Conservation (phyloP, 2,329 filamentous ascomycete genomes). For the Macroventuria anomochaeta region DNA sequence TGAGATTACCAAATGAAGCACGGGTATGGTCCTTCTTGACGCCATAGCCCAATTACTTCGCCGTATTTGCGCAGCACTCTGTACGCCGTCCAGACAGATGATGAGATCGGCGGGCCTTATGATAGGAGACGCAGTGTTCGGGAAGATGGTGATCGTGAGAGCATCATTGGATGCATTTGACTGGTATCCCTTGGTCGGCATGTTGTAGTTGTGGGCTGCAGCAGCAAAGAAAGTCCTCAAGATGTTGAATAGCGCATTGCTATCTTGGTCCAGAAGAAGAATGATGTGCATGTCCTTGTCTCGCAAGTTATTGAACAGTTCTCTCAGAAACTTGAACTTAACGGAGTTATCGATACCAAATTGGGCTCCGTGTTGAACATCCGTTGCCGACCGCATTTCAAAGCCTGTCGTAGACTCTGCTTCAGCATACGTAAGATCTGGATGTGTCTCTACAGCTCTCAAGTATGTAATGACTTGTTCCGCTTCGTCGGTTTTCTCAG, state of each 20-base stretch:
- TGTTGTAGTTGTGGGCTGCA: slow-evolving; percentile 31
- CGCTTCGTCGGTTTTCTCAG: slow-evolving; percentile 21
- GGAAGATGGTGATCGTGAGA: slow-evolving; percentile 47
- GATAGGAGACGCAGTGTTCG: slow-evolving; percentile 28
- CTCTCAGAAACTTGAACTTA: slow-evolving; percentile 44
- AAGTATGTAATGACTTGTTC: slow-evolving; percentile 31
- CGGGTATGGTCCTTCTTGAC: slow-evolving; percentile 24
- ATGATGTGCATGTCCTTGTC: slow-evolving; percentile 37
- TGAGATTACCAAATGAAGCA: slow-evolving; percentile 52
- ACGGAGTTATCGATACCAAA: slow-evolving; percentile 40
- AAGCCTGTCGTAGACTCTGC: slow-evolving; percentile 19
- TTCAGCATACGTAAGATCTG: slow-evolving; percentile 41
- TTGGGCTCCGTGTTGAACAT: slow-evolving; percentile 28
- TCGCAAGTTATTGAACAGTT: slow-evolving; percentile 31
- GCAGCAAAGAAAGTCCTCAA: slow-evolving; percentile 37
- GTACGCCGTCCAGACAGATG: slow-evolving; percentile 50
- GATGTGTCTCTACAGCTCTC: slow-evolving; percentile 39
- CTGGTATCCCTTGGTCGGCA: slow-evolving; percentile 28
- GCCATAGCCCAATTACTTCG: slow-evolving; percentile 35
- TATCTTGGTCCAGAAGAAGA: slow-evolving; percentile 33
- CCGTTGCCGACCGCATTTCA: slow-evolving; percentile 16
- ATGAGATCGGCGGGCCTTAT: slow-evolving; percentile 46
- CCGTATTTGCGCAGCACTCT: slow-evolving; percentile 33
- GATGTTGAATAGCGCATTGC: slow-evolving; percentile 33
- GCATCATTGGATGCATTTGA: slow-evolving; percentile 17